phyloP scores from a whole-genome alignment of 768 basidiomycete species.

The Hypholoma fasciculare region DNA sequence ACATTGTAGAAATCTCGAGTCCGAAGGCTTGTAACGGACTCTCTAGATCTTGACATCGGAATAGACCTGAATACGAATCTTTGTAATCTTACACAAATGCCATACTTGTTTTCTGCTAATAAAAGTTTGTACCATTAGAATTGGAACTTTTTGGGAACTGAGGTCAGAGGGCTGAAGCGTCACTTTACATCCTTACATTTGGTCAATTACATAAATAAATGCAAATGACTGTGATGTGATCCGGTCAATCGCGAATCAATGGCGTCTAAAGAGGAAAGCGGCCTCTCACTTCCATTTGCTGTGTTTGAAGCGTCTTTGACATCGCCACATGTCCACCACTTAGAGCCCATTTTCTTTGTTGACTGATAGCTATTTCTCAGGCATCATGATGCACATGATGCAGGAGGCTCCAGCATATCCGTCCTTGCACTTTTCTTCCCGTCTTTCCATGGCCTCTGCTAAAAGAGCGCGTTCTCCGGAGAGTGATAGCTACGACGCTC shows the following conservation, averaged over 20 bases:
- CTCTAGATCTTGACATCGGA: too few species aligned
- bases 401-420: constrained; percentile 41
- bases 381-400: constrained; percentile 49
- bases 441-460: constrained; percentile 19
- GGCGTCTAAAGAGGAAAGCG: too few species aligned
- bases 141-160: not conserved
- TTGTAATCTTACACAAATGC: not conserved
- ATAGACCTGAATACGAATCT: too few species aligned
- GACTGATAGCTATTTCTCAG: constrained; percentile 3
- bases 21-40: too few species aligned
- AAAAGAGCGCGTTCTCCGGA: constrained; percentile 70
- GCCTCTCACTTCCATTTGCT: not conserved
- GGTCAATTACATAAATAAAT: too few species aligned
- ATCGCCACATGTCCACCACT: constrained; percentile 12
- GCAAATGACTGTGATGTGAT: too few species aligned
- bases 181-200: too few species aligned
- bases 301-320: not conserved
- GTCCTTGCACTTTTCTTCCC: constrained; percentile 33
- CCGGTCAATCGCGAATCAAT: not conserved
- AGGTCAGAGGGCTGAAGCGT: not conserved
- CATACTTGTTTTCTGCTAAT: not conserved
- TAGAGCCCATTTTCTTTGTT: constrained; percentile 2
- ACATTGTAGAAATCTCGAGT: too few species aligned
- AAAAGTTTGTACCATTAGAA: too few species aligned
- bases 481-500: constrained; percentile 35